phyloP scores from a whole-genome alignment of 495 filamentous ascomycete genomes.

The Usnea hakonensis region DNA sequence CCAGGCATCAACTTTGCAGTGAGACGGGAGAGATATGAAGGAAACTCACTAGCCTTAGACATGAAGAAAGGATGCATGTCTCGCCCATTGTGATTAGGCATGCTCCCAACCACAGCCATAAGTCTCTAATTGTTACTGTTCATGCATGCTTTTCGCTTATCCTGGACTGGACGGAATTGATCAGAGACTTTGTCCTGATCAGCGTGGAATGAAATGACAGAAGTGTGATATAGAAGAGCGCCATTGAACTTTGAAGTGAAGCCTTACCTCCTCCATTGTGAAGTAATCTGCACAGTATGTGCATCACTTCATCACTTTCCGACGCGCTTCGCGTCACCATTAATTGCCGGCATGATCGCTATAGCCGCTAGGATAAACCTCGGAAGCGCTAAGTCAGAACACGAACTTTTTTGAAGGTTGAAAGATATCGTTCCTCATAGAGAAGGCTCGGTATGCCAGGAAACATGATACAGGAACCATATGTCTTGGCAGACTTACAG shows the following conservation, averaged over 20 bases:
- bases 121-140: neutral
- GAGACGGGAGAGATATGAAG: slow-evolving; percentile 23
- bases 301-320: neutral
- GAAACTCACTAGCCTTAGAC: slow-evolving; percentile 20
- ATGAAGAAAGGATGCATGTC: slow-evolving; percentile 40
- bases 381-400: neutral
- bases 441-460: neutral
- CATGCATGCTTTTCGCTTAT: neutral
- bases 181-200: neutral
- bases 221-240: neutral
- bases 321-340: slow-evolving; percentile 8
- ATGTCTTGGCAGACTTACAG: slow-evolving; percentile 55
- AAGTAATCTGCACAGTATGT: neutral
- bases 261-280: neutral
- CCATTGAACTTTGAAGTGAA: neutral
- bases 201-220: neutral
- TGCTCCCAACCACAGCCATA: slow-evolving; percentile 21
- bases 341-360: neutral
- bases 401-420: slow-evolving; percentile 8
- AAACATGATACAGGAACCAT: slow-evolving; percentile 44
- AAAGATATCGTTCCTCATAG: neutral
- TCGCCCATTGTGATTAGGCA: slow-evolving; percentile 21
- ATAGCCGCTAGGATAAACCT: neutral
- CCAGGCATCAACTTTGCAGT: slow-evolving; percentile 16
- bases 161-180: neutral